Evolutionary conservation across 768 basidiomycete species (phyloP).

Genomic region (Lentinula aciculospora): DNA sequence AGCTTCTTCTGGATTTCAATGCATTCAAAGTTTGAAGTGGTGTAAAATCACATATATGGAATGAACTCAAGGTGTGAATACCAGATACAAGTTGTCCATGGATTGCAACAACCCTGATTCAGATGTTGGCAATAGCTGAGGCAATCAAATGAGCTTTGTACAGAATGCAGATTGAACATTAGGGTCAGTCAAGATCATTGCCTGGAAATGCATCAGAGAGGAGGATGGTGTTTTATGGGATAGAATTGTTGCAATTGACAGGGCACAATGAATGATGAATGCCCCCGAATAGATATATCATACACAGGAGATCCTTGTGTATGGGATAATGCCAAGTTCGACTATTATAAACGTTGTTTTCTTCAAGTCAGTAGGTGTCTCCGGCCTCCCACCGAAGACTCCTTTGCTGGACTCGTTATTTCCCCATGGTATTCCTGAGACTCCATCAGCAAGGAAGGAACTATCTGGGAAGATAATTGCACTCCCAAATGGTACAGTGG

Average conservation of each 20-base stretch:
- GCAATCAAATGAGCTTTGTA: neutral
- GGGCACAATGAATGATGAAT: neutral
- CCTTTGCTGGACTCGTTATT: neutral
- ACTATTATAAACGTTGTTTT: neutral
- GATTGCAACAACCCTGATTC: neutral
- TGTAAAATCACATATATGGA: neutral
- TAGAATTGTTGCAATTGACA: slow-evolving; percentile 2
- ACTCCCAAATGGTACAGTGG: neutral
- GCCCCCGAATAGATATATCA: neutral
- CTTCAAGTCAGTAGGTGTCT: neutral
- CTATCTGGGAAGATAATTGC: neutral
- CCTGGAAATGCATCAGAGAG: neutral
- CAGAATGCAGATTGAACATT: too few relatives aligned
- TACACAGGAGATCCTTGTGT: neutral
- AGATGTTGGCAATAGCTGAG: neutral
- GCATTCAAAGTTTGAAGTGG: neutral
- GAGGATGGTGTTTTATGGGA: neutral
- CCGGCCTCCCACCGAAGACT: neutral
- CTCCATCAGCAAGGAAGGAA: neutral
- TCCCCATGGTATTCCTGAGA: neutral
- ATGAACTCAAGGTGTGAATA: neutral
- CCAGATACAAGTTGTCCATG: neutral
- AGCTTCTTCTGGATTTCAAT: neutral
- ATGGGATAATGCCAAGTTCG: neutral
- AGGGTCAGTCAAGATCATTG: too few relatives aligned